These are phyloP conservation scores for Schwanniomyces pseudopolymorphus DNA, from an alignment of 805 yeast genomes.

Conservation along the genomic window DNA sequence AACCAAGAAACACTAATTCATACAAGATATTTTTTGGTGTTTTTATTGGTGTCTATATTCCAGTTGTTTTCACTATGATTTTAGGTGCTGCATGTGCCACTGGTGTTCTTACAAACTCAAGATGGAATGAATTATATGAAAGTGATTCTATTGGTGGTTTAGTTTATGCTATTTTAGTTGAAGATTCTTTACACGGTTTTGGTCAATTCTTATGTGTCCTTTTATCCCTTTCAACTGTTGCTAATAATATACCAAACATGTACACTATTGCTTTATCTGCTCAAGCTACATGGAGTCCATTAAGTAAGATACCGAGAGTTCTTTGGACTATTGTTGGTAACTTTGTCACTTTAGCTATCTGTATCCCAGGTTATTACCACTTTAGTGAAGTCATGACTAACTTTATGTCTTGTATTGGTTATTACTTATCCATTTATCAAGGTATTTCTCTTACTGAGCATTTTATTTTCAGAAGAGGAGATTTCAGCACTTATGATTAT, in stretches of 20 bases:
- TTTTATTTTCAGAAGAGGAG: constrained; percentile 69
- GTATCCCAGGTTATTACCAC: constrained; percentile 83
- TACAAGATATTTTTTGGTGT: constrained; percentile 63
- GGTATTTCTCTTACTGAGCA: constrained; percentile 80
- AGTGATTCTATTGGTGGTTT: constrained; percentile 65
- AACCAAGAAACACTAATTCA: constrained; percentile 63
- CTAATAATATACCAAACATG: constrained; percentile 92
- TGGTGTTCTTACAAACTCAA: constrained; percentile 48
- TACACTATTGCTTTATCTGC: constrained; percentile 87
- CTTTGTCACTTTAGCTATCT: constrained; percentile 74
- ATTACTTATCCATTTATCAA: constrained; percentile 85
- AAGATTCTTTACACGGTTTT: constrained; percentile 79
- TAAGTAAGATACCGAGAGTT: constrained; percentile 76
- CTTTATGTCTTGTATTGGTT: constrained; percentile 90
- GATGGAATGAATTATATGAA: constrained; percentile 29
- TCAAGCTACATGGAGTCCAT: constrained; percentile 78
- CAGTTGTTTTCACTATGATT: constrained; percentile 26
- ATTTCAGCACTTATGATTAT: constrained; percentile 59
- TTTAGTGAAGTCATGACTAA: constrained; percentile 73
- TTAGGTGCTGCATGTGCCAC: constrained; percentile 82
- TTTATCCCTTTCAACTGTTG: constrained; percentile 80
- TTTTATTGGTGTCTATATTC: constrained; percentile 40
- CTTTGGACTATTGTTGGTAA: constrained; percentile 80
- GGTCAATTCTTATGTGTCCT: constrained; percentile 89
- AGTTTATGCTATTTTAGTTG: constrained; percentile 72